Evolutionary conservation across 305 asterid species (phyloP).

Genomic region (Fraxinus albicans): DNA sequence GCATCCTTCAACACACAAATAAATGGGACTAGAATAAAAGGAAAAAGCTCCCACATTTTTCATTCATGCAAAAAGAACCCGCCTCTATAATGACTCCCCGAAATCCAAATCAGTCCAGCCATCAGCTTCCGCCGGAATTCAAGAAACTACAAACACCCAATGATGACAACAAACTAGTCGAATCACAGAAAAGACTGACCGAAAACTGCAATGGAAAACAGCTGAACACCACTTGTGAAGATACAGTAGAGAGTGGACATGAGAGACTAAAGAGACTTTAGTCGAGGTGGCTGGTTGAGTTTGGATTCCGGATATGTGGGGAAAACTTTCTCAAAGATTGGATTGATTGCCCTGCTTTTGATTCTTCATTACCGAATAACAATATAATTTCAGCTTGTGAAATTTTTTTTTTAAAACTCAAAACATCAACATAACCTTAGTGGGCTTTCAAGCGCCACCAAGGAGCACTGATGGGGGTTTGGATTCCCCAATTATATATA

Average conservation of each 20-base stretch:
- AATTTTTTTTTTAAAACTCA: no score
- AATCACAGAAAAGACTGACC: not conserved
- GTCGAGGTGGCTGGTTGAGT: constrained; percentile 58
- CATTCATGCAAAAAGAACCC: constrained; percentile 13
- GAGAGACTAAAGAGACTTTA: constrained; percentile 64
- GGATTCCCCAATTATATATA: not conserved
- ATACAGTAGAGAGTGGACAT: constrained; percentile 32
- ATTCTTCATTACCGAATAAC: constrained; percentile 34
- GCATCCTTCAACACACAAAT: not conserved
- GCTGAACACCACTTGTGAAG: not conserved
- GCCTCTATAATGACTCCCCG: constrained; percentile 23
- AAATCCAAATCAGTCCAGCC: not conserved
- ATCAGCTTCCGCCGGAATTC: not conserved
- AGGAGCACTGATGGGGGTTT: not conserved
- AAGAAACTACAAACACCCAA: not conserved
- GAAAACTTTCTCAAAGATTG: constrained; percentile 61
- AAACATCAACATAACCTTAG: not conserved
- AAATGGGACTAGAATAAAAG: not conserved
- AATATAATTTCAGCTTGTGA: constrained; percentile 42
- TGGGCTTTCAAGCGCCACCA: not conserved
- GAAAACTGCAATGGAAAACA: not conserved
- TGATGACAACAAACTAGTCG: not conserved
- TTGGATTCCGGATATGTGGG: constrained; percentile 72
- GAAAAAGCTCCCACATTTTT: not conserved
- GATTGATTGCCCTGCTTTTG: constrained; percentile 59